Base-by-base conservation (phyloP, 345 rosid genomes). In the Microcos paniculata region DNA sequence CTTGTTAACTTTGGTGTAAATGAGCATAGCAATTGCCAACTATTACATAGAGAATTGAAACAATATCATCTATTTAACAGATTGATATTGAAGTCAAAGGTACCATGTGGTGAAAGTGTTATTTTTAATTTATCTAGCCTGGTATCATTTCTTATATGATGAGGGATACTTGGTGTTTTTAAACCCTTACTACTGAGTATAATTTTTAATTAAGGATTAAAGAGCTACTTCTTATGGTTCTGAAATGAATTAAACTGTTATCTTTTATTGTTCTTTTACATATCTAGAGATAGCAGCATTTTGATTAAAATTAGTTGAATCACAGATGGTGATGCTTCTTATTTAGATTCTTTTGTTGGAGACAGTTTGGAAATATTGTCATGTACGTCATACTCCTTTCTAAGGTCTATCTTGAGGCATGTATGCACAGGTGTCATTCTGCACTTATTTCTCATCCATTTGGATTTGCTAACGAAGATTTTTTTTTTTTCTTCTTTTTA, bases 361-460 rank as follows among this genome's bases (percentile, higher is more conserved):
- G 89, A 85, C 88, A 87, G 83, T 90, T 86, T 90, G 97, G 90
- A 88, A 85, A 87, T 85, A 84, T 86, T 83, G 73, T 87, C 90
- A 35, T 84, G 87, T 88, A 74, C 90, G 81, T 93, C 92, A 78
- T 89, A 81, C 92, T 80, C 84, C 88, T 87, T 86, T 88, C 91
- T 90, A 87, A 77, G 89, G 85, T 87, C 89, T 88, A 80, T 88
- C 90, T 81, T 90, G 84, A 81, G 88, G 89, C 87, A 86, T 85
- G 80, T 78, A 73, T 88, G 85, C 85, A 84, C 90, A 89, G 97
- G 91, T 93, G 86, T 88, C 88, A 87, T 86, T 91, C 91, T 93
- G 92, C 88, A 78, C 90, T 91, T 80, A 81, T 84, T 74, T 81
- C 90, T 75, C 77, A 55, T 76, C 71, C 76, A 77, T 86, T 85